Evolutionary conservation across 2,329 filamentous ascomycete genomes (phyloP), one percentile per base, ranked within the genome.

Genomic region (Drechslerella stenobrocha): DNA sequence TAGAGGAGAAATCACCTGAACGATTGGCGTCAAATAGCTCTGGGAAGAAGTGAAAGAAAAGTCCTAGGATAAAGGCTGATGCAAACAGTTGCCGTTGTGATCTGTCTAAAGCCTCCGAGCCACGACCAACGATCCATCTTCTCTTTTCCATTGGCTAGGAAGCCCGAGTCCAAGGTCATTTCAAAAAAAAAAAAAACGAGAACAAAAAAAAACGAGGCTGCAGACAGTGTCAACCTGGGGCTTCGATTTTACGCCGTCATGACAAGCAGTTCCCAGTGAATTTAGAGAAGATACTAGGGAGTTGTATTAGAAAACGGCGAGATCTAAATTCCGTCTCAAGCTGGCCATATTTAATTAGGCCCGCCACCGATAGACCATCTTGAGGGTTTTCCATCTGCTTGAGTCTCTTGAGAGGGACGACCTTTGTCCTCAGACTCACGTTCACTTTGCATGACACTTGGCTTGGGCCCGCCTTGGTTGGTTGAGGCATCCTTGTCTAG

Each of bases 401-500:
- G 28, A 3, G 37, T 40, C 6, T 56, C 23, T 45, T 69, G 63
- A 9, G 64, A 56, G 44, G 48, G 18, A n/a, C 34, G 37, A 8
- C 9, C 44, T 51, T 50, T 22, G 9, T 63, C 50, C 13, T 23
- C 26, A 8, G 24, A 32, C 13, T 45, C 47, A 22, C 15, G 22
- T 22, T 26, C 50, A 34, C 20, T 26, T n/a, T 55, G 40, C 30
- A 18, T 23, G 7, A 30, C 6, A 28, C 2, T 18, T 22, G 42
- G 13, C 18, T 44, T 52, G 45, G 24, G 11, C 30, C 50, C 53
- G 47, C 23, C 58, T 22, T 13, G 23, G 13, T 30, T 20, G 23
- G 42, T 24, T 7, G 42, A 40, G 28, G 45, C 52, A 58, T 71
- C 56, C 20, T 75, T 76, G 23, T 75, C 74, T 18, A 72, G 70